Evolutionary conservation across 23 red algal genomes (phyloP).

Genomic region (Chondrus crispus): DNA sequence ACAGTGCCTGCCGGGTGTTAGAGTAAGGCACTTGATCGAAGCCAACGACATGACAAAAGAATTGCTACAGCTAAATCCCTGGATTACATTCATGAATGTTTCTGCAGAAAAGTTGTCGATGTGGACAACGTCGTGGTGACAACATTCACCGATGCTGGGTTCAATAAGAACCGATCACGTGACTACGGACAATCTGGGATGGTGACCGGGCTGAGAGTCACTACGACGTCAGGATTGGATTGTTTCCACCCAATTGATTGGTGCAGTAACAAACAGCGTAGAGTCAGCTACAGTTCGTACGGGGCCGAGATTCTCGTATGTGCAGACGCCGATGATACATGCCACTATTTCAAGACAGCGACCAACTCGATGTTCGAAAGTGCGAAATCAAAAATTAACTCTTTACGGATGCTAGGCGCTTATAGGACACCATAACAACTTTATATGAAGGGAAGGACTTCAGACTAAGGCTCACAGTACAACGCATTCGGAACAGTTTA

Average conservation of each 20-base stretch:
- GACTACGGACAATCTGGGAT: background rate
- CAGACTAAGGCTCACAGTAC: too few relatives aligned
- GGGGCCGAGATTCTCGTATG: background rate
- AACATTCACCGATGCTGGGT: background rate
- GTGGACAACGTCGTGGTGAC: background rate
- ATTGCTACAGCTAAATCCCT: background rate
- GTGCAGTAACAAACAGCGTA: background rate
- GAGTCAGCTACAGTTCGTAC: background rate
- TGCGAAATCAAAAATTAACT: too few relatives aligned
- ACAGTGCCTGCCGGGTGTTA: background rate
- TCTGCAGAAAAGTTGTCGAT: background rate
- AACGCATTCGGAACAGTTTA: too few relatives aligned
- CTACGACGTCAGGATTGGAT: background rate
- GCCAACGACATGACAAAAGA: conserved; percentile 19
- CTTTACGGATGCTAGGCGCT: too few relatives aligned
- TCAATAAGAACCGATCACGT: background rate
- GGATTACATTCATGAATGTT: background rate
- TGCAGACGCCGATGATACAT: background rate
- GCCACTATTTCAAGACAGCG: background rate
- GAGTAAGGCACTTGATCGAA: background rate
- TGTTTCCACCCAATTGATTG: background rate
- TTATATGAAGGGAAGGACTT: too few relatives aligned
- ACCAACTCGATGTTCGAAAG: background rate
- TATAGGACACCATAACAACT: too few relatives aligned
- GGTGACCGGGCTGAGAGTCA: background rate